Evolutionary conservation across 495 filamentous ascomycete species (phyloP).

Genomic region (Evansstolkia leycettana): DNA sequence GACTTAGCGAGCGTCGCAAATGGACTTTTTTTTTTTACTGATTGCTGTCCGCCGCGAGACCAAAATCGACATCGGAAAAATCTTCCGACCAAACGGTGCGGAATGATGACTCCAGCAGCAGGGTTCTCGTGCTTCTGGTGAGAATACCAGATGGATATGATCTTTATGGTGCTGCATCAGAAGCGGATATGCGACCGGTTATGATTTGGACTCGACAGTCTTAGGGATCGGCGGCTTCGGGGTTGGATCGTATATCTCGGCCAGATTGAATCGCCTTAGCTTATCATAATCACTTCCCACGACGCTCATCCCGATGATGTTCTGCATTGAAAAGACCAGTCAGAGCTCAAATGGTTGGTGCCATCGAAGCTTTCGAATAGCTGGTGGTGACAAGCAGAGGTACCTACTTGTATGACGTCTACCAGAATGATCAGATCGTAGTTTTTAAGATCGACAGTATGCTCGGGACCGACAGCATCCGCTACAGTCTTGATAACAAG

Average conservation of each 20-base stretch:
- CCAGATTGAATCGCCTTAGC: constrained; percentile 60
- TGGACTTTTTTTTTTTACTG: too few species aligned
- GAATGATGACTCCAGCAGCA: too few species aligned
- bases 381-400: too few species aligned
- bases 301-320: constrained; percentile 68
- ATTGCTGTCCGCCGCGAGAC: too few species aligned
- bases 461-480: constrained; percentile 47
- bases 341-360: not conserved
- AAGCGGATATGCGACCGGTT: too few species aligned
- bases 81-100: too few species aligned
- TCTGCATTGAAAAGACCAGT: constrained; percentile 30
- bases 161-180: too few species aligned
- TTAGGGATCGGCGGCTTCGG: constrained; percentile 11
- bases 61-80: too few species aligned
- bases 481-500: constrained; percentile 71
- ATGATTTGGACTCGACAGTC: constrained; percentile 2
- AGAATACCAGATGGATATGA: too few species aligned
- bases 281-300: constrained; percentile 56
- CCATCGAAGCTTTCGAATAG: not conserved
- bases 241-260: constrained; percentile 47
- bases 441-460: constrained; percentile 71
- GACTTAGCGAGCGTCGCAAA: too few species aligned
- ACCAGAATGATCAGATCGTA: constrained; percentile 82
- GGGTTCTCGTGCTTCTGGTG: too few species aligned
- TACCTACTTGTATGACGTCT: constrained; percentile 73